Conservation (phyloP, 202 grass and related monocot genomes). For the Panicum hallii region DNA sequence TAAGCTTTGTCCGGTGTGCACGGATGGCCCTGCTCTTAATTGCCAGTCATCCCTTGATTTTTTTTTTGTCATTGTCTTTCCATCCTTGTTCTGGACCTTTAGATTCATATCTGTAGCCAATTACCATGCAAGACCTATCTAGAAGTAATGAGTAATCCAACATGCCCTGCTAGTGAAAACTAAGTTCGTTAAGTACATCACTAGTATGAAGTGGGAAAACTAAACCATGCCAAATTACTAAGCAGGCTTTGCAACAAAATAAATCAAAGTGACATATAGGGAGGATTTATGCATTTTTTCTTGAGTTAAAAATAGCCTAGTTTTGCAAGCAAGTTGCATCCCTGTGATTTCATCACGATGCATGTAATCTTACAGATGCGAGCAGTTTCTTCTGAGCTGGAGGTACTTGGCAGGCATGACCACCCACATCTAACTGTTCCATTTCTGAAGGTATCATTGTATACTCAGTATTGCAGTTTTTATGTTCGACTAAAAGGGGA, state of each 20-base stretch:
- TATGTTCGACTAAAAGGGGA: neutral
- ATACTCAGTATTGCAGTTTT: neutral
- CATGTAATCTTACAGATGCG: constrained; percentile 68
- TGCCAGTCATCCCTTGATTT: neutral
- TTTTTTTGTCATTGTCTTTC: neutral
- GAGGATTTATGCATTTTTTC: neutral
- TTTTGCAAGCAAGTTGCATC: constrained; percentile 3
- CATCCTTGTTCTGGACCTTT: neutral
- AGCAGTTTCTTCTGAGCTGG: constrained; percentile 82
- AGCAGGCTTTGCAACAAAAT: neutral
- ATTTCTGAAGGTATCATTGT: constrained; percentile 83
- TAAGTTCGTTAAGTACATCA: neutral
- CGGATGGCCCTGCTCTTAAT: neutral
- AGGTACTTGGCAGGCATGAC: constrained; percentile 91
- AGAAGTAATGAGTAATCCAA: neutral
- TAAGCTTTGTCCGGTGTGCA: neutral
- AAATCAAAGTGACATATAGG: neutral
- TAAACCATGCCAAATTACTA: neutral
- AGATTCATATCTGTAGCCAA: too few relatives aligned
- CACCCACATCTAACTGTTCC: constrained; percentile 88
- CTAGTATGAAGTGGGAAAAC: neutral
- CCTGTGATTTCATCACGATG: constrained; percentile 17
- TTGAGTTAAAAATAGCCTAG: constrained; percentile 23
- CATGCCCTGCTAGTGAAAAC: neutral
- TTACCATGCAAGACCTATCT: too few relatives aligned